Evolutionary conservation across 208 protist genomes (phyloP), one percentile per base, ranked within the genome.

Genomic region (Trypanosoma grayi): DNA sequence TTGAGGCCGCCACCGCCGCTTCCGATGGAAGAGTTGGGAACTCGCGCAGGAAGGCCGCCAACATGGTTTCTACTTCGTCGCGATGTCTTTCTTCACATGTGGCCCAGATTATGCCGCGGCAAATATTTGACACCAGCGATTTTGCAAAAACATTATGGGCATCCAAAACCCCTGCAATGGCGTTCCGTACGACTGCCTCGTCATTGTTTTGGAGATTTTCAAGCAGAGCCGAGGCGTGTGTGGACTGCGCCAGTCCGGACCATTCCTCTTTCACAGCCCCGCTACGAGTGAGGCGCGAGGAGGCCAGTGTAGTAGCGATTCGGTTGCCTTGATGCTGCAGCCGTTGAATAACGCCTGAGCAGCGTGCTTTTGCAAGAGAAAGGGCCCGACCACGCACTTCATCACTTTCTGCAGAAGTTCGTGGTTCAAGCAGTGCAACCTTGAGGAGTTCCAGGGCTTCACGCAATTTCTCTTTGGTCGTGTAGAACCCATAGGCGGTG

Each of bases 401-500:
- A 25, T 70, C 52, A 77, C 91, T 78, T 18, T 68, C 70, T 40
- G 55, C 60, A 50, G 62, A 75, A 34, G 73, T 73, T 59, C 79
- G 82, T 34, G 90, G 83, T 66, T 92, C 79, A 1, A 85, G 75
- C 18, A 96, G 79, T 1, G 72, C 73, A n/a, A 75, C 13, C 34
- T 63, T 48, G 5, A 96, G 73, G 24, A 96, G 81, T 4, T 87
- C 77, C 33, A 96, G 77, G 13, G 87, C 87, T 59, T 83, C 81
- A 28, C 39, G 34, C 41, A 94, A 73, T 73, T 90, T 91, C 67
- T 87, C 84, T 56, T 76, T 82, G 1, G 87, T 93, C 3, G 90
- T 93, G 73, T 93, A 93, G 59, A 96, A 96, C 25, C 83, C 78
- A 61, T 80, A 92, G 27, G 62, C 57, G 13, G 76, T 87, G 41